A percentile compares a stretch with the other conserved stretches of the same genome.
Evolutionary conservation across 441 rosid genomes (phyloP).

Genomic region (Erodium trifolium): DNA sequence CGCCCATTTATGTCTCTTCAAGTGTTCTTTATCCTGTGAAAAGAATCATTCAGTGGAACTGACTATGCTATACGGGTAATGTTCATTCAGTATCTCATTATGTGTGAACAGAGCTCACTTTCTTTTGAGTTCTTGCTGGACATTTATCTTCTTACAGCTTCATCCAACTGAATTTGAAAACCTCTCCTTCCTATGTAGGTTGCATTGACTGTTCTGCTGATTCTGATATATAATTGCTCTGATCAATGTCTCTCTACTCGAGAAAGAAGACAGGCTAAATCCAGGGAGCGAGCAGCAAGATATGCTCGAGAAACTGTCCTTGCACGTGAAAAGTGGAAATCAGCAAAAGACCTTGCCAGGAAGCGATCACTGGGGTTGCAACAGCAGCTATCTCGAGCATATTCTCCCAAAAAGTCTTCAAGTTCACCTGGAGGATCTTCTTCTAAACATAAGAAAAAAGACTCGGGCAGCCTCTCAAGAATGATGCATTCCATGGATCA

Average conservation of each 20-base stretch:
- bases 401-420: constrained; percentile 51
- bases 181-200: constrained; percentile 39
- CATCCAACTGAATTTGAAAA: constrained; percentile 10
- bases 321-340: constrained; percentile 80
- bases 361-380: constrained; percentile 60
- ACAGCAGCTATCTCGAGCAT: constrained; percentile 61
- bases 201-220: constrained; percentile 53
- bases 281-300: constrained; percentile 88
- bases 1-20: neutral
- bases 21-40: neutral
- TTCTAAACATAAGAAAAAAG: neutral
- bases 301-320: constrained; percentile 68
- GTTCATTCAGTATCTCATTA: too few relatives aligned
- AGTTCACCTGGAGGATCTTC: neutral
- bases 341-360: constrained; percentile 78
- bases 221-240: constrained; percentile 88
- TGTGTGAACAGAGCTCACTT: too few relatives aligned
- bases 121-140: neutral
- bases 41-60: too few relatives aligned
- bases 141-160: neutral
- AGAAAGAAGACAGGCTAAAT: constrained; percentile 67
- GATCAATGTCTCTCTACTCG: constrained; percentile 88
- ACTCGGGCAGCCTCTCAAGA: constrained; percentile 48
- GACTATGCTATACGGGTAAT: too few relatives aligned
- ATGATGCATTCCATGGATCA: constrained; percentile 69